Evolutionary conservation across 768 basidiomycete genomes (phyloP).

Genomic region (Leccinellum rugosiceps): DNA sequence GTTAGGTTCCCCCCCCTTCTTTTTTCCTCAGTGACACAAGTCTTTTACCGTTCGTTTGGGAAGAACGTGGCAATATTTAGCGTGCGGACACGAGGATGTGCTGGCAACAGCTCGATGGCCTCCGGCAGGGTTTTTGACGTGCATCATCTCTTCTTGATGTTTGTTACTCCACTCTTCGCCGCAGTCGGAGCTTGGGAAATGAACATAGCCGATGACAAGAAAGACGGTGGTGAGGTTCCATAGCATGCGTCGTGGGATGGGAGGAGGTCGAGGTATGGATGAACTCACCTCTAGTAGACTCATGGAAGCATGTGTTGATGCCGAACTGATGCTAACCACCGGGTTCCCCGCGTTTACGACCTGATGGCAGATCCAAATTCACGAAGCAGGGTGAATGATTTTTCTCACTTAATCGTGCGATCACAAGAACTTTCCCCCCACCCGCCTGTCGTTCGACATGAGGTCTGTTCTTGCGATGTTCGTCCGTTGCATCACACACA

Average conservation of each 20-base stretch:
- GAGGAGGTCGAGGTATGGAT: slow-evolving; percentile 1
- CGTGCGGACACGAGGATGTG: not conserved
- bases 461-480: slow-evolving; percentile 1
- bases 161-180: not conserved
- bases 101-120: not conserved
- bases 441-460: not conserved
- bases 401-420: slow-evolving; percentile 5
- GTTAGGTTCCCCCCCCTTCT: not conserved
- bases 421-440: not conserved
- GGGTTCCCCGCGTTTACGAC: not conserved
- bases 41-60: not conserved
- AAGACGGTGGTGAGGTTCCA: not conserved
- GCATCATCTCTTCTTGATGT: not conserved
- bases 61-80: not conserved
- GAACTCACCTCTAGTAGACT: not conserved
- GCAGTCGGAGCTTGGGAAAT: not conserved
- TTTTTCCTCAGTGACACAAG: not conserved
- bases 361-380: not conserved
- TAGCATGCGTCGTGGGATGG: not conserved
- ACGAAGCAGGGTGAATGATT: not conserved
- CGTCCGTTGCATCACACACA: not conserved
- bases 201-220: not conserved
- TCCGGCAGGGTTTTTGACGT: not conserved
- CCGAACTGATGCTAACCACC: not conserved
- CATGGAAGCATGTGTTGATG: slow-evolving; percentile 8